Evolutionary conservation across 2,329 filamentous ascomycete species (phyloP), one percentile per base, ranked within the genome.

Genomic region (Lecanicillium sp.): DNA sequence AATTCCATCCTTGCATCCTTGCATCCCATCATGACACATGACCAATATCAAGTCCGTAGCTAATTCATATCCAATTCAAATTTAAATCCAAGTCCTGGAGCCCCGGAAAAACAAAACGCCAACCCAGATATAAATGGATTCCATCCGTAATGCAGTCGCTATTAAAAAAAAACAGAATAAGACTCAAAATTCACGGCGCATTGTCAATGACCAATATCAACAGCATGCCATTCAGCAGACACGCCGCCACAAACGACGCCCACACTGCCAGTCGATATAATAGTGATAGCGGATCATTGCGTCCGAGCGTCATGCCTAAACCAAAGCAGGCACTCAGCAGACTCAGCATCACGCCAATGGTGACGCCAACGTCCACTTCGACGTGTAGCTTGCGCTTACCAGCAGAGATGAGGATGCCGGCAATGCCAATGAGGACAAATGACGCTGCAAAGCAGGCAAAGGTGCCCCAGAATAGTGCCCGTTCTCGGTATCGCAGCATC

Each of bases 361-460:
- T 69, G 2, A 85, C 81, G 8, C 80, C 84, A 0, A 75, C 75
- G 50, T 89, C 83, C 4, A 90, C 85, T 55, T 85, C 78, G n/a
- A 78, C 68, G 4, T 73, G 68, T 47, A 82, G 68, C 55, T 75
- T 82, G 53, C 78, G 80, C 33, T 75, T 70, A 8, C 83, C 84
- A 1, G 85, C 85, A 12, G 67, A 62, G 22, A 84, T 75, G 28
- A 92, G 71, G 9, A 83, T 67, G 28, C 68, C 68, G 0, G 83
- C 75, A 22, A 90, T 70, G 34, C 71, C 56, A 27, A 87, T 70
- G 8, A 90, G 68, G 6, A 80, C 57, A 27, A 80, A 70, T 0
- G 83, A 73, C 0, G 75, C 70, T 3, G 64, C 59, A 45, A 84
- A 80, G 32, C 70, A 70, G 29, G 65, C 64, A 12, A 74, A 48